A percentile compares a stretch with the other conserved stretches of the same genome.
phyloP scores from a whole-genome alignment of 768 basidiomycete species.

The Termitomyces sp. region DNA sequence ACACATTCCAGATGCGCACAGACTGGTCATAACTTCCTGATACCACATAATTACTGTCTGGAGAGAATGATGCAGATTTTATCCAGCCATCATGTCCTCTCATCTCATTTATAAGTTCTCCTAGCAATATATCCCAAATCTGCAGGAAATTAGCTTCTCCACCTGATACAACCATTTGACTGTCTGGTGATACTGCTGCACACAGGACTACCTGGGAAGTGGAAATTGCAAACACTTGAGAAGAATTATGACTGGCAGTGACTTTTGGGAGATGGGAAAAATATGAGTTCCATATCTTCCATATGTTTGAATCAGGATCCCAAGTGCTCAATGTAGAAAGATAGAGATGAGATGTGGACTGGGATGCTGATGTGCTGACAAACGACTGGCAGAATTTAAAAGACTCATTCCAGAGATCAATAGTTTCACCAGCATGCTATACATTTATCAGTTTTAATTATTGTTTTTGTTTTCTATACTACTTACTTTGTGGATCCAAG shows the following conservation, averaged over 20 bases:
- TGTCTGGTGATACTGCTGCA: neutral
- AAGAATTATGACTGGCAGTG: neutral
- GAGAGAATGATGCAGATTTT: too few species aligned
- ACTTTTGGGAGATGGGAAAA: neutral
- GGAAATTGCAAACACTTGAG: neutral
- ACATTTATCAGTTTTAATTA: neutral
- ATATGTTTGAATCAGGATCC: neutral
- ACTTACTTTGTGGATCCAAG: neutral
- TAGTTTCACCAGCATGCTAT: neutral
- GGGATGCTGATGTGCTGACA: neutral
- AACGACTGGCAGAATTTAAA: slow-evolving; percentile 1
- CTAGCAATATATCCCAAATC: too few species aligned
- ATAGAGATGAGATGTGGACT: neutral
- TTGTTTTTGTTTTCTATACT: neutral
- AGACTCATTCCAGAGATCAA: neutral
- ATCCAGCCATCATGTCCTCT: too few species aligned
- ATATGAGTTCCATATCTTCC: neutral
- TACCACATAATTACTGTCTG: too few species aligned
- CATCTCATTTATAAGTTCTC: too few species aligned
- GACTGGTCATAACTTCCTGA: too few species aligned
- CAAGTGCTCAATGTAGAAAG: neutral
- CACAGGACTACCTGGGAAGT: neutral
- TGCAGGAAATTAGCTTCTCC: neutral
- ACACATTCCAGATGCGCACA: neutral
- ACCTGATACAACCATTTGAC: neutral